Evolutionary conservation across 805 yeast genomes (phyloP), one percentile per base, ranked within the genome.

Genomic region (Zygosaccharomyces lentus): DNA sequence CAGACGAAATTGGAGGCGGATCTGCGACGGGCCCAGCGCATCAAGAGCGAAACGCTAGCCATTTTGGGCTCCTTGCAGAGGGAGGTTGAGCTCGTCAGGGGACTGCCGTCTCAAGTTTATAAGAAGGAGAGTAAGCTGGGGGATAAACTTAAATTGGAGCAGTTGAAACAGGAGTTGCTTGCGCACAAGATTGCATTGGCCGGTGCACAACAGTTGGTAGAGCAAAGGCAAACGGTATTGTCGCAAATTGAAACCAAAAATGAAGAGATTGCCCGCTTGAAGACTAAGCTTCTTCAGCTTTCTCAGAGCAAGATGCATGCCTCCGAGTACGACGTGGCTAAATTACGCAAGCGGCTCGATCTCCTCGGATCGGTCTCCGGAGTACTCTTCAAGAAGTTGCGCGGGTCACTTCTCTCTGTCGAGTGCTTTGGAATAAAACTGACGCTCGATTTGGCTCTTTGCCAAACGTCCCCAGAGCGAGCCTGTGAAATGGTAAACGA

Each of bases 41-140:
- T 55, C 6, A 53, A 50, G 15, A 23, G 29, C 6, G 43, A 48
- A 25, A 50, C 58, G 3, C 43, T 34, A 26, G 41, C 41, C 2
- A 48, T 63, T 13, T 53, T 54, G 21, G 53, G 53, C 7, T 35
- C 51, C 9, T 32, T 59, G 4, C 47, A 40, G 25, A 47, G 48
- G 35, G 66, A 64, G 35, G 46, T 65, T 3, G 45, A 32, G n/a
- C 27, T 57, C 10, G 23, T 56, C 4, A 57, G 48, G 24, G 53
- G 54, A 24, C 34, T 49, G 2, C 53, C 58, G 8, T 21, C 46
- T 2, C 41, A 40, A 7, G 40, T 37, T 6, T 29, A 47, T 9
- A 49, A 43, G 7, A 46, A 43, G 9, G 52, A 52, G 30, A 46
- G 46, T 5, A 43, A 45, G 9, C 34, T 58, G 16, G 27, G 38